Conservation (phyloP, 805 yeast species). For the Yarrowia divulgata region DNA sequence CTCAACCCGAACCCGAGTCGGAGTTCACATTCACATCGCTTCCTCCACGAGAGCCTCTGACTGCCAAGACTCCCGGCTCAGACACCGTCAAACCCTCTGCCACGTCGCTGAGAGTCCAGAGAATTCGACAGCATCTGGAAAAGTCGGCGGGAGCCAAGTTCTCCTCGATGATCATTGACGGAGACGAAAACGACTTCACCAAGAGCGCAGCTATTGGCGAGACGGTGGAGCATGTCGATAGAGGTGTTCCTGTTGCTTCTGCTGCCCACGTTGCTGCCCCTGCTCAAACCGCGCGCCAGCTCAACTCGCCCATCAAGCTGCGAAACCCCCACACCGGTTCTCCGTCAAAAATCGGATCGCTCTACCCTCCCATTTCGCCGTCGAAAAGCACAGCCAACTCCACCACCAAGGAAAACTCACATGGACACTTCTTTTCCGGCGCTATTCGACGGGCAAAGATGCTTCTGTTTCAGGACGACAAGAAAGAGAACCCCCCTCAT, state of each 20-base stretch:
- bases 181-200: slow-evolving; percentile 28
- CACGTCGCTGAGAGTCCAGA: slow-evolving; percentile 24
- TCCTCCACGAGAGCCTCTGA: slow-evolving; percentile 30
- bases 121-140: slow-evolving; percentile 22
- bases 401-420: neutral
- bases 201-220: slow-evolving; percentile 9
- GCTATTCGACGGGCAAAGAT: slow-evolving; percentile 24
- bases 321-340: slow-evolving; percentile 16
- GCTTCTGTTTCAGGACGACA: slow-evolving; percentile 31
- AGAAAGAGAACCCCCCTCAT: slow-evolving; percentile 6
- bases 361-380: slow-evolving; percentile 22
- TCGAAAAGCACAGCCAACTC: slow-evolving; percentile 2
- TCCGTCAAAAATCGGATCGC: slow-evolving; percentile 16
- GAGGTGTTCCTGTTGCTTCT: neutral
- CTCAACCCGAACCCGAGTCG: neutral
- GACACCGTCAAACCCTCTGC: slow-evolving; percentile 17
- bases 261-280: neutral
- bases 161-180: slow-evolving; percentile 34
- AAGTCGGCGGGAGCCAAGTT: slow-evolving; percentile 18
- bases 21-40: slow-evolving; percentile 30
- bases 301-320: slow-evolving; percentile 34
- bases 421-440: slow-evolving; percentile 21
- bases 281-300: neutral
- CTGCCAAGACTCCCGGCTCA: slow-evolving; percentile 14
- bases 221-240: neutral